Base-by-base conservation (phyloP, 768 basidiomycete species). In the Tylopilus felleus region DNA sequence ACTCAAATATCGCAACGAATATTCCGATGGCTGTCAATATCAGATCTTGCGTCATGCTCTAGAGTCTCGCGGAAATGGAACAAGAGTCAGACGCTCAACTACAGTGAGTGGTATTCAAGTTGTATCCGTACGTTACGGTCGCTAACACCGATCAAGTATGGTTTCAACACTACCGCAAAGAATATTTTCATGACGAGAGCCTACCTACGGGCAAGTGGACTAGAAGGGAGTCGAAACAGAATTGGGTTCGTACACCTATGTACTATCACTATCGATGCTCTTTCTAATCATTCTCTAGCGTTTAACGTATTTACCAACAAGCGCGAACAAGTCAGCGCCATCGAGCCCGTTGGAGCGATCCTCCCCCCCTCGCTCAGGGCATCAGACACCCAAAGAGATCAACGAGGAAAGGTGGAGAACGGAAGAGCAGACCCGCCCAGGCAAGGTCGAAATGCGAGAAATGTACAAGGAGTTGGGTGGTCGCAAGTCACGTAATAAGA, bases 101-200 rank as follows among this genome's bases (percentile, higher is more conserved):
- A 19, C 38, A 13, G 17, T 38, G 56, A 51, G 77, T 66, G 57
- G 1, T 19, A 9, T 33, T 9, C 12, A 29, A 8, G 29, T 33
- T 2, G 13, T 14, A 14, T 33, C 1, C 17, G 36, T 35, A 1
- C 12, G 38, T n/a, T 7, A n/a, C 25, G 5, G 27, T 14, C 8
- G 5, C 53, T 67, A 48, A 60, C 59, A 8, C 25, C 14, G 21
- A 33, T 33, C 62, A 13, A 97, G 94, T 96, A 10, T 97, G 94
- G 94, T 97, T 95, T 74, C 88, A 90, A 60, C 86, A 90, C 59
- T 93, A 92, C 68, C 77, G 94, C 51, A 90, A 86, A 60, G 90
- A 93, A 57, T 85, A 88, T 60, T 91, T 97, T 59, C 85, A 91
- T 41, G 88, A 92, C 57, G 83, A 85, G 28, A 84, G 38, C n/a